Evolutionary conservation across 2,329 filamentous ascomycete species (phyloP), one percentile per base, ranked within the genome.

Genomic region (Drechmeria coniospora): DNA sequence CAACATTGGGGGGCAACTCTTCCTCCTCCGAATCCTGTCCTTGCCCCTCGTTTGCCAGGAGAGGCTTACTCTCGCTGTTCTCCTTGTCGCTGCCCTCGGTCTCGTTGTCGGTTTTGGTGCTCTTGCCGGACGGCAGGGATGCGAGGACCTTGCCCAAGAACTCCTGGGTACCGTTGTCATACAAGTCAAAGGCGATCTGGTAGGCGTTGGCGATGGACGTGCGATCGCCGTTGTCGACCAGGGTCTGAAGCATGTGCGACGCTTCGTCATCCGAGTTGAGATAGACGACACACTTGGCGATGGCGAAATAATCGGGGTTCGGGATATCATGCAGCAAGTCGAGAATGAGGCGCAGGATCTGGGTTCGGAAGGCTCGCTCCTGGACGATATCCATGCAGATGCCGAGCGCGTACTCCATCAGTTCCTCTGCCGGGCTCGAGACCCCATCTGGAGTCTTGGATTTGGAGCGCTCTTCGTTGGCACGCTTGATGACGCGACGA

Each of bases 371-470:
- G 26, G 76, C 75, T 29, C 87, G 74, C 57, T 98, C 90, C 55
- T 95, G 90, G 12, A 98, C 84, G 34, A 95, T 78, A 36, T 92
- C 86, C 83, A 98, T 92, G 63, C 87, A 94, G 40, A 98, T 92
- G 41, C 86, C 75, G 35, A 98, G 59, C 13, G 90, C 79, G 46
- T 98, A 98, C 42, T 98, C 90, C 77, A 98, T 90, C 32, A 98
- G 59, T 50, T 95, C 87, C 49, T 95, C 86, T 12, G 83, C 78
- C 16, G 76, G 71, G 4, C 69, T 65, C 26, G 61, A 54, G 8
- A 53, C 51, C 23, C 59, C 55, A 14, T 65, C 64, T 20, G 57
- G 54, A 5, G 55, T 28, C 37, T 74, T 69, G 4, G 59, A 53
- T 47, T 76, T 73, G 41, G 67, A 61, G 29, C 70, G 67, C 56